A percentile compares a stretch with the other conserved stretches of the same genome.
These are phyloP conservation scores for Amanita brunnescens DNA, from an alignment of 768 basidiomycete species.

Conservation along the genomic window DNA sequence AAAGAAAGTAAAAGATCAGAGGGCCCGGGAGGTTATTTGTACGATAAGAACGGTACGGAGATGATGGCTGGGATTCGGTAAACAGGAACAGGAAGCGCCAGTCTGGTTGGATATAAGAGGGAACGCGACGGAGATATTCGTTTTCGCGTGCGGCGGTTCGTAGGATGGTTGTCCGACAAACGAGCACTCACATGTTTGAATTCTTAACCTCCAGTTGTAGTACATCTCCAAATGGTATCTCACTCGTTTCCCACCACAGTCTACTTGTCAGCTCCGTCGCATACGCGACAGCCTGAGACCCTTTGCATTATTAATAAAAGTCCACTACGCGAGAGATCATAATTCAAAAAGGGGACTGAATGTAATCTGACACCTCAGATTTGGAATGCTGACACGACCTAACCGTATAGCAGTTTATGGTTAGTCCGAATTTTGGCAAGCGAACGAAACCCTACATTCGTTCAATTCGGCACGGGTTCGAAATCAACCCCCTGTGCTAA, in stretches of 20 bases:
- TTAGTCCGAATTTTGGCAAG: background rate
- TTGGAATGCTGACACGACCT: background rate
- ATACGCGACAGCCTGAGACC: conserved; percentile 6
- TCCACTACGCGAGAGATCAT: conserved; percentile 6
- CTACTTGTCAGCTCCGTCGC: conserved; percentile 1
- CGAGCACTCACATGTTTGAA: conserved; percentile 15
- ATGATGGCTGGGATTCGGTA: conserved; percentile 7
- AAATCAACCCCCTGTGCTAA: conserved; percentile 93
- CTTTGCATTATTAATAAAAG: conserved; percentile 4
- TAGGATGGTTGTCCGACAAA: conserved; percentile 11
- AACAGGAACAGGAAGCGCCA: background rate
- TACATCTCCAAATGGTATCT: conserved; percentile 4
- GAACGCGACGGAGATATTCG: conserved; percentile 1
- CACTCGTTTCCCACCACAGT: conserved; percentile 10
- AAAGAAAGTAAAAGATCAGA: conserved; percentile 19
- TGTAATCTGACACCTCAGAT: background rate
- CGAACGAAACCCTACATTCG: background rate
- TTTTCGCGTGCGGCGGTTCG: conserved; percentile 8
- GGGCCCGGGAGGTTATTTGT: conserved; percentile 10
- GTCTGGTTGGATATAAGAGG: background rate
- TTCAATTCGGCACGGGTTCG: conserved; percentile 10
- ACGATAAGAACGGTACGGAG: conserved; percentile 10
- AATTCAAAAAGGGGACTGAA: conserved; percentile 1
- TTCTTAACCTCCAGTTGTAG: conserved; percentile 17
- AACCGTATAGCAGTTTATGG: background rate